These are phyloP conservation scores for Penstemon newberryi DNA, from an alignment of 257 asterid species.

Conservation along the genomic window DNA sequence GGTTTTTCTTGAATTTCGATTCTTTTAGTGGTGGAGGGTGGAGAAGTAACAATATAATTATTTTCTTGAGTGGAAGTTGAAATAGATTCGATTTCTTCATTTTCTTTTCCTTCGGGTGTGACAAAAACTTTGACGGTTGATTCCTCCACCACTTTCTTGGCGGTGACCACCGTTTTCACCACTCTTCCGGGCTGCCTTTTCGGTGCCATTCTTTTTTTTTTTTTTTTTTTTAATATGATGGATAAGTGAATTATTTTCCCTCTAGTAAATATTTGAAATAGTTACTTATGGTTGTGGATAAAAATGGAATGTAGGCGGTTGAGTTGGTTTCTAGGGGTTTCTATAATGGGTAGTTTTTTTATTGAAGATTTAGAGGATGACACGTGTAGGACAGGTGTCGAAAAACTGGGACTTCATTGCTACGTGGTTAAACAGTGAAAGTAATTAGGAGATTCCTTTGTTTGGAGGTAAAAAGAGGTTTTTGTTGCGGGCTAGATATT, in stretches of 20 bases:
- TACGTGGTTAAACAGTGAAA: conserved; percentile 51
- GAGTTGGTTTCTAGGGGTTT: not conserved
- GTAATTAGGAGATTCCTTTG: conserved; percentile 11
- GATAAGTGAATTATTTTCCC: not conserved
- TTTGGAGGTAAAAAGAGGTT: conserved; percentile 2
- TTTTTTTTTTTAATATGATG: not conserved
- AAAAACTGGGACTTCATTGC: conserved; percentile 1
- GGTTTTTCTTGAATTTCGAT: conserved; percentile 26
- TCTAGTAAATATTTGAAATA: conserved; percentile 2
- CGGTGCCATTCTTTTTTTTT: conserved; percentile 69
- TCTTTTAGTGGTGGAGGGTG: conserved; percentile 14
- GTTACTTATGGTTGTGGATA: not conserved
- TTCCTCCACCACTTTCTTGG: conserved; percentile 63
- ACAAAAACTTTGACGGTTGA: conserved; percentile 48
- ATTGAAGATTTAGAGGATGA: conserved; percentile 10
- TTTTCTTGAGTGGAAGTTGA: conserved; percentile 42
- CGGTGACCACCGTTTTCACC: conserved; percentile 46
- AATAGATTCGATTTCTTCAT: conserved; percentile 19
- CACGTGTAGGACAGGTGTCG: conserved; percentile 56
- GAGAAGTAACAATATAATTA: conserved; percentile 35
- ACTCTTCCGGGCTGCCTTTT: conserved; percentile 44
- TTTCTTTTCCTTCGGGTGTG: conserved; percentile 25
- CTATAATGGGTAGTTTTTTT: conserved; percentile 21
- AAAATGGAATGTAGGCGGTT: not conserved
- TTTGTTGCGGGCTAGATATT: too few species aligned